Base-by-base conservation (phyloP, 2,329 filamentous ascomycete species). In the Aureobasidium lini region DNA sequence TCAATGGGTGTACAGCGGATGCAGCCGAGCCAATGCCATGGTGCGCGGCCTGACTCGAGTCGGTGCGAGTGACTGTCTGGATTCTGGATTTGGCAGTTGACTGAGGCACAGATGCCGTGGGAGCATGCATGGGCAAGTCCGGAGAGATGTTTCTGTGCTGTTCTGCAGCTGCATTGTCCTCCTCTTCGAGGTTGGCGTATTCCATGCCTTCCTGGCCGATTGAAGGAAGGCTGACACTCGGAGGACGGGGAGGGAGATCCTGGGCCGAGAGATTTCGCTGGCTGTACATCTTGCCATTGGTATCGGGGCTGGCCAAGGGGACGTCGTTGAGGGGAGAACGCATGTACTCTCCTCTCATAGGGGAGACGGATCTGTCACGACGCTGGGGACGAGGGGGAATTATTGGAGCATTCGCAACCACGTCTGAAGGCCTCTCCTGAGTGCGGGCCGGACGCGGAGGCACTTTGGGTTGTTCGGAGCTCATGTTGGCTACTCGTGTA, bases 201-300 rank as follows among this genome's bases (percentile, higher is more conserved):
- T 96, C 93, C 65, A 81, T 84, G 63, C 93, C 93, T 76, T 96
- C 93, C 70, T 96, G 86, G 60, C 93, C 93, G 59, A 96, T 81
- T 1, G 88, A 88, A 15, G 93, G 93, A 70, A 96, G 82, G 36
- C 84, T 83, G 60, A 96, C 89, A 69, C 89, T 95, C 50, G 84
- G 83, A 37, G 88, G 84, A 53, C 90, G 87, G 36, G 88, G 84
- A 53, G 90, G 87, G 31, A 79, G 70, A 63, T 80, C 73, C 34
- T 73, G 72, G 16, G 66, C 66, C 50, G 69, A 71, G 39, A 72
- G 71, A 56, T 68, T 69, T 60, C 61, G 63, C 57, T 66, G 63
- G 63, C 60, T 63, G 59, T 69, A 68, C 42, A 68, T 52, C 42
- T 63, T 61, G 64, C 65, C 71, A 60, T 70, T 72, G 69, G 67